A percentile compares a stretch with the other conserved stretches of the same genome.
Conservation (phyloP, 192 early-diverging fungal species). For the Coemansia aciculifera region DNA sequence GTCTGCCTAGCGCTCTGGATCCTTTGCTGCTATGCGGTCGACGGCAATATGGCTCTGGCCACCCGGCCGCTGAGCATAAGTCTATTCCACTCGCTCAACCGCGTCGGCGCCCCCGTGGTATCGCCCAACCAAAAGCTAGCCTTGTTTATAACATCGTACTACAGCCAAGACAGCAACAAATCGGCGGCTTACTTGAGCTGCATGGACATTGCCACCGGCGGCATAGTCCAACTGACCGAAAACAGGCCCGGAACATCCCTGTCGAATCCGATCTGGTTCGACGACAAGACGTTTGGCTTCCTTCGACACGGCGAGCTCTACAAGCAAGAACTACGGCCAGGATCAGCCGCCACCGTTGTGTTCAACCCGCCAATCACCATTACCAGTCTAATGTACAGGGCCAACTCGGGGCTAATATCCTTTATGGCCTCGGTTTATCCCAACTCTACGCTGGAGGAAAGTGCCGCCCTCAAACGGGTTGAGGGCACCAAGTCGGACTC, state of each 20-base stretch:
- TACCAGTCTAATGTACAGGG: constrained; percentile 17
- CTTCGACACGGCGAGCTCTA: constrained; percentile 20
- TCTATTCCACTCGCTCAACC: constrained; percentile 21
- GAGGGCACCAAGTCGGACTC: constrained; percentile 50
- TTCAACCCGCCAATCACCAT: constrained; percentile 23
- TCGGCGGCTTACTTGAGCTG: constrained; percentile 24
- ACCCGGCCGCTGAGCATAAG: constrained; percentile 25
- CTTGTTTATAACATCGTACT: constrained; percentile 20
- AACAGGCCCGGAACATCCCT: constrained; percentile 11
- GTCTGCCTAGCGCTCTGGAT: constrained; percentile 5
- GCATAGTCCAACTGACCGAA: constrained; percentile 23
- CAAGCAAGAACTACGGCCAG: constrained; percentile 18
- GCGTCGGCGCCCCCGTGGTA: constrained; percentile 25
- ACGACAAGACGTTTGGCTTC: constrained; percentile 29
- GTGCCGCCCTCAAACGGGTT: constrained; percentile 52
- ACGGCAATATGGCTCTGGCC: constrained; percentile 6
- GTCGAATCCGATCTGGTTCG: constrained; percentile 35
- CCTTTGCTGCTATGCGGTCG: constrained; percentile 4
- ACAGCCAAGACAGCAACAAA: constrained; percentile 28
- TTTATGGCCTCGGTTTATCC: constrained; percentile 33
- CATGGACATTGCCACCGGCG: constrained; percentile 24
- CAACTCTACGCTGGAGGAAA: constrained; percentile 50
- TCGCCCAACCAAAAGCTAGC: constrained; percentile 30
- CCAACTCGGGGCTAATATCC: constrained; percentile 13
- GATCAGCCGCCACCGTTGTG: constrained; percentile 3